Percentiles rank a stretch among this genome's conserved stretches.
phyloP scores from a whole-genome alignment of 495 filamentous ascomycete species.

The Lepraria neglecta region DNA sequence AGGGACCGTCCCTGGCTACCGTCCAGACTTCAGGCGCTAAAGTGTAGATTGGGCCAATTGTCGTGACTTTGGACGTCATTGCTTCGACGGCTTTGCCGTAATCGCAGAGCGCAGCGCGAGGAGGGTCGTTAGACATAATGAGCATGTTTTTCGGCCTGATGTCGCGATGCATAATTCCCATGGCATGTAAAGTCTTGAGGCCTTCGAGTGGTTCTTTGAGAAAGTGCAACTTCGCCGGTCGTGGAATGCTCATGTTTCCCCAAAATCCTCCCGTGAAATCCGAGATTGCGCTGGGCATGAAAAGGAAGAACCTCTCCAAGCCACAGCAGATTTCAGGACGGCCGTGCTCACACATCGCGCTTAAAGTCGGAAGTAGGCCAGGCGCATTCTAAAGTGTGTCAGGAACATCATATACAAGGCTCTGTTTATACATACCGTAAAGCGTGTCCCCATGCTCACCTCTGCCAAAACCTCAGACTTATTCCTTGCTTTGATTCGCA shows the following conservation, averaged over 20 bases:
- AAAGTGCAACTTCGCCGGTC: background rate
- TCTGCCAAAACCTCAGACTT: slow-evolving; percentile 1
- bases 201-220: slow-evolving; percentile 13
- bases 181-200: slow-evolving; percentile 11
- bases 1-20: background rate
- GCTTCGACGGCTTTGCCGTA: slow-evolving; percentile 15
- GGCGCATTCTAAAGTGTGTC: slow-evolving; percentile 5
- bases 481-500: slow-evolving; percentile 5
- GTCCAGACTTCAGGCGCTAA: slow-evolving; percentile 15
- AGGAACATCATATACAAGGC: slow-evolving; percentile 4
- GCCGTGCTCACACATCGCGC: slow-evolving; percentile 8
- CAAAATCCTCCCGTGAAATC: slow-evolving; percentile 2
- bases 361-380: slow-evolving; percentile 5
- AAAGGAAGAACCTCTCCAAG: slow-evolving; percentile 7
- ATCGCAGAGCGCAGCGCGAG: slow-evolving; percentile 10
- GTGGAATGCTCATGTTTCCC: slow-evolving; percentile 1
- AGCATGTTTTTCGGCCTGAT: slow-evolving; percentile 7
- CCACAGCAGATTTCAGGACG: slow-evolving; percentile 4
- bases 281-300: slow-evolving; percentile 8
- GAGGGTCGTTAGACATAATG: background rate
- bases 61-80: background rate
- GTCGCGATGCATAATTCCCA: slow-evolving; percentile 17
- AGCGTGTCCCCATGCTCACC: slow-evolving; percentile 5
- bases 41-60: slow-evolving; percentile 15
- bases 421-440: slow-evolving; percentile 7